These are phyloP conservation scores for Apiospora kogelbergensis DNA, from an alignment of 2,329 filamentous ascomycete genomes.

Conservation along the genomic window DNA sequence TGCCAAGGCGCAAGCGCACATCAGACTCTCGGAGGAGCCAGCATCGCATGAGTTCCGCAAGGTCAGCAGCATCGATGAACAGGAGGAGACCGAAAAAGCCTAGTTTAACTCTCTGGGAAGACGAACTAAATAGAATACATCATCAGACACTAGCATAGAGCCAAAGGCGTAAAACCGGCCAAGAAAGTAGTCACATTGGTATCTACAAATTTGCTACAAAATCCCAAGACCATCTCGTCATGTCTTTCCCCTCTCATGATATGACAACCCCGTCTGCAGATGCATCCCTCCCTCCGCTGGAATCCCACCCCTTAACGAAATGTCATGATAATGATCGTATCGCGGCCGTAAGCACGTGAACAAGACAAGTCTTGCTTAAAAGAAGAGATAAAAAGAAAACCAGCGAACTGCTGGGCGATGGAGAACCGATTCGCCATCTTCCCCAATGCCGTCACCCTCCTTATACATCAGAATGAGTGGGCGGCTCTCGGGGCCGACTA, in stretches of 20 bases:
- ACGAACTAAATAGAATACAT: neutral
- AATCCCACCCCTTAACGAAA: neutral
- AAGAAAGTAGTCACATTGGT: conserved; percentile 41
- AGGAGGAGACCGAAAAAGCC: conserved; percentile 50
- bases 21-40: neutral
- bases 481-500: neutral
- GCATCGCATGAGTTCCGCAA: conserved; percentile 40
- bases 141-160: neutral
- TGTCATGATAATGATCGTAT: conserved; percentile 14
- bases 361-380: conserved; percentile 13
- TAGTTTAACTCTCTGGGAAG: conserved; percentile 10
- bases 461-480: neutral
- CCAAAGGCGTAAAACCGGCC: neutral
- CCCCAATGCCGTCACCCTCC: neutral
- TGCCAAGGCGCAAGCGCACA: conserved; percentile 2
- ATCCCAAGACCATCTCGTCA: neutral
- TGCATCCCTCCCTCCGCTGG: neutral
- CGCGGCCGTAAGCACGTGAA: conserved; percentile 14
- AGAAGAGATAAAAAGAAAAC: conserved; percentile 5
- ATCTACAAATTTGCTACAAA: conserved; percentile 16
- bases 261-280: neutral
- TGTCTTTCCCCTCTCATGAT: neutral
- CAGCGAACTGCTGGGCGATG: neutral
- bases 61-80: conserved; percentile 53
- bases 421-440: neutral